These are phyloP conservation scores for Talaromyces atroroseus DNA, from an alignment of 2,329 filamentous ascomycete species.

Conservation along the genomic window DNA sequence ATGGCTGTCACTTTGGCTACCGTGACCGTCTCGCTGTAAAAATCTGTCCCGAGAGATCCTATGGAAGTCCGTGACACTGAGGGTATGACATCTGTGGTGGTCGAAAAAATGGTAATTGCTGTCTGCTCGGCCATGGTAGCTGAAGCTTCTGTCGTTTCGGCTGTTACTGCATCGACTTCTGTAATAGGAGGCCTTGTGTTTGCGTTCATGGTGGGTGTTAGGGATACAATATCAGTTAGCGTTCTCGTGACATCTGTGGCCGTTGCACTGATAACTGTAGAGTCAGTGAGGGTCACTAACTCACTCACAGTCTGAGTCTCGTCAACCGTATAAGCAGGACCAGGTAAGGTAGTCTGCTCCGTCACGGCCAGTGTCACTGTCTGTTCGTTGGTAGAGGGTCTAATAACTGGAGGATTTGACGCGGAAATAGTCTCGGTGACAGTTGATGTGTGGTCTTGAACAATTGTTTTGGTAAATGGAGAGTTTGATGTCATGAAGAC, in stretches of 20 bases:
- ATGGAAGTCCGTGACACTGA: not conserved
- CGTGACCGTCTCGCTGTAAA: not conserved
- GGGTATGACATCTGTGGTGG: not conserved
- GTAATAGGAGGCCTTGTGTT: not conserved
- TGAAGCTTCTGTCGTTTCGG: not conserved
- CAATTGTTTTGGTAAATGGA: not conserved
- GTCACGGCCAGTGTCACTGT: not conserved
- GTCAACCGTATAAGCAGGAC: not conserved
- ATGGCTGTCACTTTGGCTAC: not conserved
- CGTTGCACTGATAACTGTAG: not conserved
- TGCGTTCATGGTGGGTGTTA: not conserved
- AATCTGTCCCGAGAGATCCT: not conserved
- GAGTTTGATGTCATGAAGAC: not conserved
- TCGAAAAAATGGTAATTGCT: not conserved
- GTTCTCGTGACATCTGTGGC: not conserved
- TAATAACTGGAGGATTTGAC: not conserved
- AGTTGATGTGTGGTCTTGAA: not conserved
- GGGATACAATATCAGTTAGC: not conserved
- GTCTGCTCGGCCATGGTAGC: not conserved
- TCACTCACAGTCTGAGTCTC: not conserved
- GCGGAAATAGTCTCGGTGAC: not conserved
- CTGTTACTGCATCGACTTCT: not conserved
- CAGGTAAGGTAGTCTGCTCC: not conserved
- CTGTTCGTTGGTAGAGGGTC: not conserved
- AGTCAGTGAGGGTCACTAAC: not conserved